Base-by-base conservation (phyloP, 768 basidiomycete species). In the Podaxis sp. region DNA sequence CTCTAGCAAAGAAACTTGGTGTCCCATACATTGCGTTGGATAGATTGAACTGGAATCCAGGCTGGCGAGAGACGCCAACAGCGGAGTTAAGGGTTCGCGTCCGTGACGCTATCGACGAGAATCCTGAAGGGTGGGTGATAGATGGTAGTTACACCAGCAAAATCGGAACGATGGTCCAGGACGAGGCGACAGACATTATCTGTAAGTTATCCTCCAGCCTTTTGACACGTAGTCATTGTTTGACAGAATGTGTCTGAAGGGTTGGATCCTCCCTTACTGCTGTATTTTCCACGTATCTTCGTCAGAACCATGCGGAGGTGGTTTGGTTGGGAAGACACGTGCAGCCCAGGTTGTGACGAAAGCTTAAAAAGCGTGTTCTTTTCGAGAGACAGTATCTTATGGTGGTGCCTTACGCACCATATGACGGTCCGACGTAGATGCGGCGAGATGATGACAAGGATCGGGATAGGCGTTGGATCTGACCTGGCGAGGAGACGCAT, bases 261-360 rank as follows among this genome's bases (percentile, higher is more conserved):
- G 89, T 74, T 90, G 22, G 87, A 89, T 66, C 87, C 87, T 7
- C 89, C 88, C 12, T 73, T 89, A 37, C 17, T 75, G 8, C 71
- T 83, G 10, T 90, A 89, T 73, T 78, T 89, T 58, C 86, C 88
- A 22, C 84, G 88, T 15, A 66, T 88, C 26, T 68, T 82, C 63
- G 65, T 75, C 58, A 78, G 88, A 52, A 89, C 87, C 0, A 67
- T 86, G n/a, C 68, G 75, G 62, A 80, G 86, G 22, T 62, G 85
- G 11, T 53, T 81, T 10, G 55, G 76, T 0, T 64, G 78, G 22
- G 40, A 57, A 0, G 62, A 70, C 2, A 67, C 78, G 0, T 87
- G 87, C 66, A 81, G 80, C 33, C 76, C 78, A 6, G 86, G 83
- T 0, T 87, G 86, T 67, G 3, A 24, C 1, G 84, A 87, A 56